Evolutionary conservation across 176 grass and related monocot species (phyloP).

Genomic region (Oropetium thomaeum): DNA sequence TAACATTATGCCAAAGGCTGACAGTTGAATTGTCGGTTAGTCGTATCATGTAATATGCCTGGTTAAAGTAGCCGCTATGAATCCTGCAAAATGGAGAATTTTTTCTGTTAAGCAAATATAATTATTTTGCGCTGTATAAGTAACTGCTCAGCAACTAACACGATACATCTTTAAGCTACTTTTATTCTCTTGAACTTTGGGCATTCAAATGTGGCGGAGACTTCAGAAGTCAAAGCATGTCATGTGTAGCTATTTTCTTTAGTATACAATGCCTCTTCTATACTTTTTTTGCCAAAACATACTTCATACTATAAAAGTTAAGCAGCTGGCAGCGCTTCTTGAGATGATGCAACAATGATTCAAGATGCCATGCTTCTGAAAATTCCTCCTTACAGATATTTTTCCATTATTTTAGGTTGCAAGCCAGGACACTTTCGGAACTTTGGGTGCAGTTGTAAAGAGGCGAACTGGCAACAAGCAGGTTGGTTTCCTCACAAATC

Average conservation of each 20-base stretch:
- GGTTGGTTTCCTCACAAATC: constrained; percentile 94
- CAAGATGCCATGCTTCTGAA: constrained; percentile 3
- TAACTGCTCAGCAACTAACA: neutral
- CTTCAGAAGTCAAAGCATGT: neutral
- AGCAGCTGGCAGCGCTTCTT: neutral
- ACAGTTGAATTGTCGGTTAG: neutral
- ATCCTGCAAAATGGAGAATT: constrained; percentile 22
- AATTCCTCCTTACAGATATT: constrained; percentile 20
- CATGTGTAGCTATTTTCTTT: neutral
- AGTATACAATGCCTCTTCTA: neutral
- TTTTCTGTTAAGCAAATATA: constrained; percentile 4
- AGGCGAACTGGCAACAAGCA: constrained; percentile 85
- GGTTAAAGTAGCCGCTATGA: neutral
- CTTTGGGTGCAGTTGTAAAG: constrained; percentile 92
- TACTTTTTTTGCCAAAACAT: neutral
- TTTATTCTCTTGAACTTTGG: neutral
- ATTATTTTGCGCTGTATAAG: neutral
- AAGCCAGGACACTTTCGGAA: constrained; percentile 97
- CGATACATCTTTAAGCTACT: constrained; percentile 9
- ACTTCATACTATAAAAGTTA: neutral
- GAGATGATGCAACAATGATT: constrained; percentile 10
- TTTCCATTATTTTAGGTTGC: constrained; percentile 57
- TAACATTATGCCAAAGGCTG: constrained; percentile 8
- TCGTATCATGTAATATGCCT: neutral
- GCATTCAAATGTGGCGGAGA: neutral